Evolutionary conservation across 495 filamentous ascomycete genomes (phyloP).

Genomic region (Penicillium cosmopolitanum): DNA sequence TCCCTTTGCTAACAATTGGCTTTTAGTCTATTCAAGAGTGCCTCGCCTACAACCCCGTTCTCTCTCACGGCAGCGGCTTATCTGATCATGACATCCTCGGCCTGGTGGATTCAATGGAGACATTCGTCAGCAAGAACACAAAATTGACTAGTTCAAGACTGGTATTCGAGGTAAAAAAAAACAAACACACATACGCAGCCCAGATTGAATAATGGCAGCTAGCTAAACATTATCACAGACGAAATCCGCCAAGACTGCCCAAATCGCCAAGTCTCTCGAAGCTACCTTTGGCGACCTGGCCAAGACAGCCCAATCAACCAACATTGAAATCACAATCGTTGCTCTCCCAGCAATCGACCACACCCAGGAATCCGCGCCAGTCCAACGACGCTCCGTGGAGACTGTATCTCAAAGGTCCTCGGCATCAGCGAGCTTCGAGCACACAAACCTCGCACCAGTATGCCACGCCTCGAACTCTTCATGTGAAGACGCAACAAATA

Average conservation of each 20-base stretch:
- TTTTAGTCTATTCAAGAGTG: conserved; percentile 28
- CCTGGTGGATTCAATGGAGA: conserved; percentile 29
- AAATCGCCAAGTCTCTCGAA: conserved; percentile 18
- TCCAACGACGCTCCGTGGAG: conserved; percentile 7
- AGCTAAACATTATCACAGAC: conserved; percentile 6
- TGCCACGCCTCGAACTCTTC: conserved; percentile 67
- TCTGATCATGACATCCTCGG: conserved; percentile 23
- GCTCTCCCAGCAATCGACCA: conserved; percentile 18
- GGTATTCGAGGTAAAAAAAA: conserved; percentile 33
- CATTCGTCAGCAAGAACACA: conserved; percentile 27
- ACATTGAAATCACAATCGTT: conserved; percentile 28
- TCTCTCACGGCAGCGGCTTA: conserved; percentile 12
- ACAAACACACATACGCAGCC: background rate
- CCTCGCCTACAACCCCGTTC: conserved; percentile 26
- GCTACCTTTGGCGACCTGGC: conserved; percentile 27
- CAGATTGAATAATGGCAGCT: background rate
- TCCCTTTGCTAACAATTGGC: background rate
- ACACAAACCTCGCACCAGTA: conserved; percentile 37
- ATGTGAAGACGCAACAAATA: conserved; percentile 65
- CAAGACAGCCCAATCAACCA: conserved; percentile 17
- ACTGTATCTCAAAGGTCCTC: background rate
- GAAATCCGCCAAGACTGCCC: background rate
- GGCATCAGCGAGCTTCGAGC: conserved; percentile 1
- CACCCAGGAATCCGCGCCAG: background rate
- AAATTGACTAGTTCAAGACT: conserved; percentile 24